A percentile compares a stretch with the other conserved stretches of the same genome.
These are phyloP conservation scores for Dysphania ambrosioides DNA, from an alignment of 148 eudicot species.

Conservation along the genomic window DNA sequence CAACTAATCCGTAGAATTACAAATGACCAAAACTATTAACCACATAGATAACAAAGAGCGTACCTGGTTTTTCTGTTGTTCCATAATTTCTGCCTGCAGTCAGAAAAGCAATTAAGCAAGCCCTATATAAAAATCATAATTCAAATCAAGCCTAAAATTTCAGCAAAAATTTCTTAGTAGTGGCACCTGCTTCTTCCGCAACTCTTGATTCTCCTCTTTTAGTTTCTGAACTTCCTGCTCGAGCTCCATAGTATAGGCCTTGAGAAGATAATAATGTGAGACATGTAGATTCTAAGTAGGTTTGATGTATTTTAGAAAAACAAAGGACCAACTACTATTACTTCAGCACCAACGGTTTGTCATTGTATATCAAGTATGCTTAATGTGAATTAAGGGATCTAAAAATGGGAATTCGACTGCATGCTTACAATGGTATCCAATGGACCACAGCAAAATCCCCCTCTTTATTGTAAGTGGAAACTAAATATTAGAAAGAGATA, in stretches of 20 bases:
- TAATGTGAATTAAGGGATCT: no score
- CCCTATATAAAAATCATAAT: background rate
- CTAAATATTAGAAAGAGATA: background rate
- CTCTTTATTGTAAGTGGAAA: background rate
- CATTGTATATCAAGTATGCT: background rate
- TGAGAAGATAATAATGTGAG: background rate
- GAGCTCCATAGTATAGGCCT: conserved; percentile 91
- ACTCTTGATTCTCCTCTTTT: conserved; percentile 66
- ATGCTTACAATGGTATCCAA: background rate
- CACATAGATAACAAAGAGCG: background rate
- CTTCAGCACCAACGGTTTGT: background rate
- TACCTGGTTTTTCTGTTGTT: conserved; percentile 93
- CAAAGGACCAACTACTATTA: background rate
- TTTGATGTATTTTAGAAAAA: background rate
- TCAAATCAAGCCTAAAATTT: background rate
- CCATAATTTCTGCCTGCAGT: conserved; percentile 70
- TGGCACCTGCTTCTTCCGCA: conserved; percentile 64
- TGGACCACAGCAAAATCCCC: background rate
- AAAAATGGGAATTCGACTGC: no score
- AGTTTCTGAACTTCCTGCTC: conserved; percentile 81
- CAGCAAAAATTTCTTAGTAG: background rate
- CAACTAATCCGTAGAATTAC: background rate
- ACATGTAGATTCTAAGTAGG: background rate
- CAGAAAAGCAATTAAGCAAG: conserved; percentile 8
- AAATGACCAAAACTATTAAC: background rate